Evolutionary conservation across 805 yeast species (phyloP).

Genomic region (Yamadazyma endophytica): DNA sequence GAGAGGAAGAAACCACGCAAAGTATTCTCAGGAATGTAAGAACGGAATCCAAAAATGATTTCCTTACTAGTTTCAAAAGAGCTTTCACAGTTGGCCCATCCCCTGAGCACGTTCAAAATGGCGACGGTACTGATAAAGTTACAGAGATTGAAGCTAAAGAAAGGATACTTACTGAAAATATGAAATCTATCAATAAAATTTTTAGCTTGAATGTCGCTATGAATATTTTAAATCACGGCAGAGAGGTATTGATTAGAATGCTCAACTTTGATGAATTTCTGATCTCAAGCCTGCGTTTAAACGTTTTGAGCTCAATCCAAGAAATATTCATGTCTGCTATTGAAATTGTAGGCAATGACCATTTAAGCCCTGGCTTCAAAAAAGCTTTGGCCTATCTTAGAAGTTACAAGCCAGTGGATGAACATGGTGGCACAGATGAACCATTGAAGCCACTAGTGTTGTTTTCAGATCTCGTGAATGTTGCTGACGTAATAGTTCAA

Average conservation of each 20-base stretch:
- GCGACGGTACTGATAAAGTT: slow-evolving; percentile 19
- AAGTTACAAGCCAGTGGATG: slow-evolving; percentile 60
- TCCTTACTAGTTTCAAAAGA: slow-evolving; percentile 60
- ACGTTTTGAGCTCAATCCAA: slow-evolving; percentile 40
- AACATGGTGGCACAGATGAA: slow-evolving; percentile 14
- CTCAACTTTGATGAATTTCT: slow-evolving; percentile 31
- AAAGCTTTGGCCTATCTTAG: slow-evolving; percentile 70
- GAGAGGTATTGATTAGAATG: slow-evolving; percentile 57
- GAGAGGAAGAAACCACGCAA: slow-evolving; percentile 47
- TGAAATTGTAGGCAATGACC: slow-evolving; percentile 61
- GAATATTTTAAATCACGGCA: slow-evolving; percentile 64
- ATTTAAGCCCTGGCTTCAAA: slow-evolving; percentile 79
- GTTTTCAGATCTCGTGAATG: slow-evolving; percentile 86
- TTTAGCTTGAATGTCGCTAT: slow-evolving; percentile 80
- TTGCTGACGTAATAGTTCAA: slow-evolving; percentile 89
- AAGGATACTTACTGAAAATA: slow-evolving; percentile 68
- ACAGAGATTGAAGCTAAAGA: slow-evolving; percentile 75
- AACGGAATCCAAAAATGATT: slow-evolving; percentile 50
- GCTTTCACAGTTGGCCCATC: slow-evolving; percentile 44
- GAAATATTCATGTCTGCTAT: slow-evolving; percentile 68
- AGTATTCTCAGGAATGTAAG: slow-evolving; percentile 47
- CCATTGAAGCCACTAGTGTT: slow-evolving; percentile 80
- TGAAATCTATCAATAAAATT: slow-evolving; percentile 70
- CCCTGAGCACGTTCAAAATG: slow-evolving; percentile 14
- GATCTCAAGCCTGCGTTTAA: slow-evolving; percentile 28